A percentile compares a stretch with the other conserved stretches of the same genome.
Conservation (phyloP, 176 grass and related monocot genomes). For the Aegilops sharonensis region DNA sequence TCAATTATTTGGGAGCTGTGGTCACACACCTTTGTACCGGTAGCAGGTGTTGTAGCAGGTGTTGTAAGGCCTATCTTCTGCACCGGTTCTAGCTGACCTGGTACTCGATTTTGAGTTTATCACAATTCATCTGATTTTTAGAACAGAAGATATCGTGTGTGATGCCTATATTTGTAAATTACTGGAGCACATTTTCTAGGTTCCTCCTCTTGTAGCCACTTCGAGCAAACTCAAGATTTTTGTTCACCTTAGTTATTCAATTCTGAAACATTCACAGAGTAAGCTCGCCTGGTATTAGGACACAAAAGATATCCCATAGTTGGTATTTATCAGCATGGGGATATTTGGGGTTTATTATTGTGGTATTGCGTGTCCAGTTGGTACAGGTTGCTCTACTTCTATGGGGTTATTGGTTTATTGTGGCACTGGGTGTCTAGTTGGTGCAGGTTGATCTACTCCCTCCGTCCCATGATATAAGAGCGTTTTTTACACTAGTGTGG, state of each 20-base stretch:
- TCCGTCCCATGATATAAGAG: too few relatives aligned
- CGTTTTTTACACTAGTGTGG: too few relatives aligned
- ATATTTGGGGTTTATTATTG: neutral
- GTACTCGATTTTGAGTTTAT: neutral
- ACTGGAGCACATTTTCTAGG: neutral
- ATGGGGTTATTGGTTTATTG: constrained; percentile 1
- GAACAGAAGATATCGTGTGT: neutral
- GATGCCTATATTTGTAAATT: neutral
- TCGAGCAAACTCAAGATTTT: neutral
- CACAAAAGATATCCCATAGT: neutral
- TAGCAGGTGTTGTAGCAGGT: too few relatives aligned
- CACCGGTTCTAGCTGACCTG: too few relatives aligned
- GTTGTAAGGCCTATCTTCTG: too few relatives aligned
- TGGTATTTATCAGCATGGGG: neutral
- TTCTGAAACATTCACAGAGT: neutral
- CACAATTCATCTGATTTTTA: neutral
- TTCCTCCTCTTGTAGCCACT: neutral
- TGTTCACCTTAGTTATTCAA: neutral
- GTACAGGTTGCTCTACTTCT: neutral
- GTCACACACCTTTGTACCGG: too few relatives aligned
- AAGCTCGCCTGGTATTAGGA: neutral
- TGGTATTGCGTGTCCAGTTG: neutral
- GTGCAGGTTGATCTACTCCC: neutral
- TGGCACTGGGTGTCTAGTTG: neutral
- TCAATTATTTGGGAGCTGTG: too few relatives aligned